Conservation (phyloP, 169 alveolate genomes). For the Plasmodium adleri region DNA sequence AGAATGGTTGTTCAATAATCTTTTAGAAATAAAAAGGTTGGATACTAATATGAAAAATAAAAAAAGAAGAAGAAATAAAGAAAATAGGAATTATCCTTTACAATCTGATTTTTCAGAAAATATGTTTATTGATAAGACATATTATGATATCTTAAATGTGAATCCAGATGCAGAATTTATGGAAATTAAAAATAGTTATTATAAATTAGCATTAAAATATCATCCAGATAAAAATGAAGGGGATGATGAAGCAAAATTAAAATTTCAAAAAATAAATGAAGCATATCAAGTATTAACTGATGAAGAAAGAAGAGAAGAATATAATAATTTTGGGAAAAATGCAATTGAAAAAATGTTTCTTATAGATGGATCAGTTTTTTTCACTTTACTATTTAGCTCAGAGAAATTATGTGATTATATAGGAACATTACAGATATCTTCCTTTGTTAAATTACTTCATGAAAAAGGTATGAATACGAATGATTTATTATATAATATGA, state of each 20-base stretch:
- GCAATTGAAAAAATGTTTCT: slow-evolving; percentile 64
- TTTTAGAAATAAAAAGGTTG: not conserved
- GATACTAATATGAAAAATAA: slow-evolving; percentile 5
- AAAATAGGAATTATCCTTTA: not conserved
- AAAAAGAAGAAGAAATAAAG: not conserved
- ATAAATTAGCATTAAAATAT: slow-evolving; percentile 92
- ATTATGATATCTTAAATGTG: slow-evolving; percentile 80
- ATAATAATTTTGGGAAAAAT: slow-evolving; percentile 74
- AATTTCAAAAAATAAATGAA: slow-evolving; percentile 84
- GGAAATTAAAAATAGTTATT: slow-evolving; percentile 92
- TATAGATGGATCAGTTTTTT: slow-evolving; percentile 78
- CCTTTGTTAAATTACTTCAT: slow-evolving; percentile 14
- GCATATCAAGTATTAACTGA: slow-evolving; percentile 84
- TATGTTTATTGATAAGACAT: slow-evolving; percentile 73
- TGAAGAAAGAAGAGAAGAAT: slow-evolving; percentile 71
- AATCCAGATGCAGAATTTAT: slow-evolving; percentile 86
- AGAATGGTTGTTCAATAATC: not conserved
- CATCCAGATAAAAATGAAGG: slow-evolving; percentile 95
- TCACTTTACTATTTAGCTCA: slow-evolving; percentile 81
- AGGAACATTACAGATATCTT: slow-evolving; percentile 79
- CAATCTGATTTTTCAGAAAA: not conserved
- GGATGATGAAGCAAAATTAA: slow-evolving; percentile 78
- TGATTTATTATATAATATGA: slow-evolving; percentile 5
- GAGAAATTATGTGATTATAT: slow-evolving; percentile 81
- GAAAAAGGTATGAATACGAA: slow-evolving; percentile 1